Evolutionary conservation across 225 moss, liverwort and hornwort species (phyloP).

Genomic region (Takakia lepidozioides): DNA sequence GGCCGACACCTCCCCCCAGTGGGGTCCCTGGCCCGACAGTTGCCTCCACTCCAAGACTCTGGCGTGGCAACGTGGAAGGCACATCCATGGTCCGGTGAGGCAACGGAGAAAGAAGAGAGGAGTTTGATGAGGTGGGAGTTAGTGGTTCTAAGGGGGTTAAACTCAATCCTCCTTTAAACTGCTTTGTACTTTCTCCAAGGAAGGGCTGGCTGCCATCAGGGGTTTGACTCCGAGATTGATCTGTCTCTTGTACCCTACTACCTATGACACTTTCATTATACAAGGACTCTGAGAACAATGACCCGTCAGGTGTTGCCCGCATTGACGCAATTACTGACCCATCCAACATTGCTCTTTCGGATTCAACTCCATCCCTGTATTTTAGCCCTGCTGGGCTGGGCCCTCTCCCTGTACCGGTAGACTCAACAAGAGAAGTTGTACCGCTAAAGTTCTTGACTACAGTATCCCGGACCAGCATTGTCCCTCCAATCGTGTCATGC

Average conservation of each 20-base stretch:
- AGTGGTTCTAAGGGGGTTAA: conserved; percentile 27
- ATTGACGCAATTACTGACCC: conserved; percentile 16
- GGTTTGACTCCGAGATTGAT: conserved; percentile 18
- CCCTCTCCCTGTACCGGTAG: conserved; percentile 22
- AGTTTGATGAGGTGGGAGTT: conserved; percentile 16
- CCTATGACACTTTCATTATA: conserved; percentile 9
- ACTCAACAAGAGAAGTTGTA: conserved; percentile 17
- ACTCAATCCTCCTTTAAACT: conserved; percentile 15
- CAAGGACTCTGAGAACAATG: conserved; percentile 21
- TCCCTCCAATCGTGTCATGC: conserved; percentile 86
- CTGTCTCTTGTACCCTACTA: conserved; percentile 16
- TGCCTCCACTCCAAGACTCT: conserved; percentile 32
- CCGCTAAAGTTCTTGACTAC: conserved; percentile 42
- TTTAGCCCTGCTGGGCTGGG: conserved; percentile 11
- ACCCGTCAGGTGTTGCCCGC: conserved; percentile 13
- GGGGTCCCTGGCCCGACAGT: conserved; percentile 45
- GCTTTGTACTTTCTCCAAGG: conserved; percentile 13
- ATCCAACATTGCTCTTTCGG: conserved; percentile 11
- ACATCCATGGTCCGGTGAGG: conserved; percentile 21
- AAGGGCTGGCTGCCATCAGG: conserved; percentile 12
- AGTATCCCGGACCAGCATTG: conserved; percentile 81
- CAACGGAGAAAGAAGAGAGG: conserved; percentile 34
- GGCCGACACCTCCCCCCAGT: conserved; percentile 12
- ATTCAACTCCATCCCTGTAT: conserved; percentile 8
- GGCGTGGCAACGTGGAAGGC: conserved; percentile 23